phyloP scores from a whole-genome alignment of 805 yeast genomes.

The Zygosaccharomyces rouxii region DNA sequence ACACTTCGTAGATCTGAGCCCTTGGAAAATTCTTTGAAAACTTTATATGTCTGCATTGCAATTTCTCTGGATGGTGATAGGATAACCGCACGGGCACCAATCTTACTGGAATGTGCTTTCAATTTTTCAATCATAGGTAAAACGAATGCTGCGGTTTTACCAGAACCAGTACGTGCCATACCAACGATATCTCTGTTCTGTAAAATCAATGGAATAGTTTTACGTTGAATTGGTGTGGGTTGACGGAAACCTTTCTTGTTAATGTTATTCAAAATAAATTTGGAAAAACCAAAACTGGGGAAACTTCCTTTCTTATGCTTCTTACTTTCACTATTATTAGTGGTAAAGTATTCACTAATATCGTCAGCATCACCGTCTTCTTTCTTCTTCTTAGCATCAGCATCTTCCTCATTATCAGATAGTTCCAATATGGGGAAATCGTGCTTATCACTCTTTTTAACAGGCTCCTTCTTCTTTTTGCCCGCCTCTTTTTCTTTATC shows the following conservation, averaged over 20 bases:
- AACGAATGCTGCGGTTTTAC: constrained; percentile 96
- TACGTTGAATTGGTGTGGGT: constrained; percentile 97
- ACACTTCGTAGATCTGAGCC: constrained; percentile 81
- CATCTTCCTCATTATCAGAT: constrained; percentile 45
- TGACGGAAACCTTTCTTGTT: constrained; percentile 82
- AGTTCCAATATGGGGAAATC: constrained; percentile 40
- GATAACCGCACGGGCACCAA: constrained; percentile 84
- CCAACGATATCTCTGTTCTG: constrained; percentile 93
- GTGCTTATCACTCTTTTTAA: constrained; percentile 10
- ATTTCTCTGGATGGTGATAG: constrained; percentile 94
- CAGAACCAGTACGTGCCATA: constrained; percentile 99
- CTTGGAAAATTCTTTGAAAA: constrained; percentile 78
- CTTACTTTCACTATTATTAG: constrained; percentile 30
- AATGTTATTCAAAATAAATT: constrained; percentile 63
- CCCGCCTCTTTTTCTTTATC: constrained; percentile 44
- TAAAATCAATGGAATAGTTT: constrained; percentile 85
- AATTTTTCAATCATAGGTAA: constrained; percentile 85
- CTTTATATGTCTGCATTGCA: constrained; percentile 87
- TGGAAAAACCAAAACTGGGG: constrained; percentile 85
- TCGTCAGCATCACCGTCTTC: constrained; percentile 44
- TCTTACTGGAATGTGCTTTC: constrained; percentile 76
- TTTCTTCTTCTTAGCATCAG: constrained; percentile 29
- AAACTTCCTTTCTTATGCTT: constrained; percentile 67
- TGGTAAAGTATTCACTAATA: constrained; percentile 41
- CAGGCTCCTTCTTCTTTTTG: constrained; percentile 15